phyloP scores from a whole-genome alignment of 2,329 filamentous ascomycete genomes.

The Celoporthe dispersa region DNA sequence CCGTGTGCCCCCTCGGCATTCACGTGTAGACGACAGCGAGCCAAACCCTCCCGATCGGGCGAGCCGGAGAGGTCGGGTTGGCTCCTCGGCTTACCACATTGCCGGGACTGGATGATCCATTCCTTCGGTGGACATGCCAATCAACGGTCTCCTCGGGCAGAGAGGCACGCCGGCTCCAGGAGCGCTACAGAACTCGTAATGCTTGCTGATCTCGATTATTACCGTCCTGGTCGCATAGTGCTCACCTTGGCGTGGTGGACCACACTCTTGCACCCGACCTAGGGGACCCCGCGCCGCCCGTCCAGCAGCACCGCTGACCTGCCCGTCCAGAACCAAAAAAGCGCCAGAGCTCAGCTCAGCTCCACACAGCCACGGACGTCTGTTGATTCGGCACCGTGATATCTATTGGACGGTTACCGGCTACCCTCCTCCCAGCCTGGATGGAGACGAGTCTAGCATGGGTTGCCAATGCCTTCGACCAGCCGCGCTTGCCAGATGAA shows the following conservation, averaged over 20 bases:
- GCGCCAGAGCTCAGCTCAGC: slow-evolving; percentile 1
- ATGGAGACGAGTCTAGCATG: neutral
- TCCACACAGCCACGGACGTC: slow-evolving; percentile 3
- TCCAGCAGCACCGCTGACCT: slow-evolving; percentile 2
- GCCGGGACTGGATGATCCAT: neutral
- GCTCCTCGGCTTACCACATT: slow-evolving; percentile 6
- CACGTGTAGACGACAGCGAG: neutral
- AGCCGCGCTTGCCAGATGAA: neutral
- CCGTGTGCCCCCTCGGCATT: neutral
- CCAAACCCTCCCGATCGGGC: neutral
- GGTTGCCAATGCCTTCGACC: neutral
- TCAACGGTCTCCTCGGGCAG: neutral
- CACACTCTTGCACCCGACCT: neutral
- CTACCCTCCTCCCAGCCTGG: neutral
- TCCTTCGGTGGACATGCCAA: neutral
- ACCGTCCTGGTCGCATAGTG: neutral
- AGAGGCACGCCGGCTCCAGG: neutral
- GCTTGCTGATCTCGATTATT: neutral
- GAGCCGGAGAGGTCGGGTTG: neutral
- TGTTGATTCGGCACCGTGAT: neutral
- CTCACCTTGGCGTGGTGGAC: slow-evolving; percentile 4
- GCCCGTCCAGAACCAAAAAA: neutral
- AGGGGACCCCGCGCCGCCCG: neutral
- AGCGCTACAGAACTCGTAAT: neutral
- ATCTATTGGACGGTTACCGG: neutral